Base-by-base conservation (phyloP, 1,284 basidiomycete species). In the Megacollybia platyphylla region DNA sequence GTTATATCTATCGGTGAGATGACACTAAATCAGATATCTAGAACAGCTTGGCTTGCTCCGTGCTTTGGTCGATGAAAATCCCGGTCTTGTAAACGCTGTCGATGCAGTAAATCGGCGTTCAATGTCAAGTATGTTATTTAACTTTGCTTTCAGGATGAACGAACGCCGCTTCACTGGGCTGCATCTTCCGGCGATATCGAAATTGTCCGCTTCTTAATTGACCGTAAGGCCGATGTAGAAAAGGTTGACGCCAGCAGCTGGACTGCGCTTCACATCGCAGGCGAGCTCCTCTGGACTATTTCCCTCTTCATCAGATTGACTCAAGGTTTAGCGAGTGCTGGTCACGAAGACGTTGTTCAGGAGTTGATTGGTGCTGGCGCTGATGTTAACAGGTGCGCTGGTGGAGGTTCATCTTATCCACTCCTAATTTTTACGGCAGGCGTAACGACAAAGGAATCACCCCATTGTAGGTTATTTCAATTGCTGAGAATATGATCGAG, bases 111-210 rank as follows among this genome's bases (percentile, higher is more conserved):
- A 37, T 35, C 32, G 39, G n/a, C n/a, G 24, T 26, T 18, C 10
- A 15, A 9, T 43, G 44, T 11, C 42, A 31, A n/a, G 24, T 11
- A 29, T 10, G 1, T 27, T 15, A 43, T 42, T 29, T 39, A 20
- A 42, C 29, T 48, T 42, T 36, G 31, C 36, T 24, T 24, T 24
- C 46, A 93, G 89, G 91, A 94, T 58, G 82, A 75, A n/a, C 68
- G 91, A 26, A 91, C 91, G 1, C 76, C 90, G 2, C 64, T 96
- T 8, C 92, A 96, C 55, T 92, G 88, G 87, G 87, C 88, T 43
- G 79, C 88, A 7, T 83, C 86, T 3, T 77, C 77, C 7, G 76
- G 82, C 44, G 75, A 80, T 34, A 62, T 80, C 36, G 79, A 84
- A 40, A 79, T 89, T 48, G 70, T 66, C 5, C 73, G 79, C 47